A percentile compares a stretch with the other conserved stretches of the same genome.
phyloP scores from a whole-genome alignment of 1,139 yeast species.

The Kodamaea plutei region DNA sequence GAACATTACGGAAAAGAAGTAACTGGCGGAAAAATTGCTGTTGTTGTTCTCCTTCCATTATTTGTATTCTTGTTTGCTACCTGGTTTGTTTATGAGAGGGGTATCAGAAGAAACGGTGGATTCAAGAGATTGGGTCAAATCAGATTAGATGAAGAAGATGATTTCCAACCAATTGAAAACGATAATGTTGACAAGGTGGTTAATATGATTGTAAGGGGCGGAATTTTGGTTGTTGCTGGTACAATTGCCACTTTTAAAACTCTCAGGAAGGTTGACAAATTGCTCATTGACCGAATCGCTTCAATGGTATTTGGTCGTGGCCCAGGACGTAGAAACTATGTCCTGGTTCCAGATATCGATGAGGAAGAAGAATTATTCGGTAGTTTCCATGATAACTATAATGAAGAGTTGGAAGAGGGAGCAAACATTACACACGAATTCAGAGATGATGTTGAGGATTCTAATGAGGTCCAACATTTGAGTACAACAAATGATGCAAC shows the following conservation, averaged over 20 bases:
- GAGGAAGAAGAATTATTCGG: constrained; percentile 49
- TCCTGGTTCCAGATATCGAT: constrained; percentile 40
- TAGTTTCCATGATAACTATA: constrained; percentile 43
- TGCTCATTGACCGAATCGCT: constrained; percentile 32
- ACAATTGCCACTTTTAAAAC: constrained; percentile 39
- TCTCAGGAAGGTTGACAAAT: constrained; percentile 31
- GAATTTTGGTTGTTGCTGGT: constrained; percentile 51
- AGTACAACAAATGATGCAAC: constrained; percentile 5
- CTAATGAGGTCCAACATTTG: constrained; percentile 1
- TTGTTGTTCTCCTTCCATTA: constrained; percentile 57
- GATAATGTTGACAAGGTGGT: constrained; percentile 61
- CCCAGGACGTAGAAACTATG: constrained; percentile 41
- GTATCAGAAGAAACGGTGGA: constrained; percentile 77
- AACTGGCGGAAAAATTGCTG: constrained; percentile 49
- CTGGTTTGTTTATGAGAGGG: constrained; percentile 78
- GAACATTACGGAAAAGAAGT: constrained; percentile 54
- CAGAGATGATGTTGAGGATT: constrained; percentile 8
- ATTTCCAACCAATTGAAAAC: constrained; percentile 60
- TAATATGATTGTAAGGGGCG: constrained; percentile 57
- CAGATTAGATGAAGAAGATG: constrained; percentile 67
- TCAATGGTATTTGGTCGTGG: constrained; percentile 37
- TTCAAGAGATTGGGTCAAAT: constrained; percentile 82
- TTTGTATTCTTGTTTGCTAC: constrained; percentile 52
- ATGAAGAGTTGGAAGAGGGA: constrained; percentile 44
- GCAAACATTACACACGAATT: constrained; percentile 10